Evolutionary conservation across 2,329 filamentous ascomycete genomes (phyloP), one percentile per base, ranked within the genome.

Genomic region (Volutella citrinella): DNA sequence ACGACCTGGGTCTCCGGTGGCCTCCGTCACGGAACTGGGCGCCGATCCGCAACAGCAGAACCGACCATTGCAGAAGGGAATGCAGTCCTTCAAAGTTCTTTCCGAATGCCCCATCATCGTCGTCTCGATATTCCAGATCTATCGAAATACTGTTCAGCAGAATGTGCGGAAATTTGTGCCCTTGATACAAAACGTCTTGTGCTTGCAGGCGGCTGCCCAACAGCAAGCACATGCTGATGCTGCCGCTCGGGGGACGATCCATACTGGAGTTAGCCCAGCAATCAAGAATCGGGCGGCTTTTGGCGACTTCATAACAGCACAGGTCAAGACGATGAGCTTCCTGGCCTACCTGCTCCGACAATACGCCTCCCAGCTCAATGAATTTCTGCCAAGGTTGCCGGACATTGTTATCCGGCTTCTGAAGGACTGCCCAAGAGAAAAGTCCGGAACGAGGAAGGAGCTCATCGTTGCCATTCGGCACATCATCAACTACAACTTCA

Each of bases 281-380:
- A 96, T 99, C 55, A 91, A 88, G 64, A 95, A 97, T 52, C 76
- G 90, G 37, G 85, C 85, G 10, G 91, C 90, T 1, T 99, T 97
- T 66, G 93, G 91, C 21, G 94, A 98, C 52, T 95, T 97, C 48
- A 94, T 98, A 46, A 97, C 89, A 1, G 89, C 91, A 2, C 94
- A 99, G 60, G 93, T 98, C 12, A 97, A 99, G 70, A 97, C 91
- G 0, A 97, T 98, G 91, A 97, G 90, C 54, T 98, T 98, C 54
- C 62, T 98, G 48, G 94, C 94, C 2, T 98, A 97, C 56, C 68
- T 98, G 1, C 74, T 98, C 10, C 74, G 93, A 26, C 84, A 94
- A 29, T 95, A 96, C 60, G 82, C 89, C 4, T 83, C 85, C 38
- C 86, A 95, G 46, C 69, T 98, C 9, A 79, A 80, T 10, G 93